Evolutionary conservation across 257 asterid genomes (phyloP).

Genomic region (Solanum sejunctum): DNA sequence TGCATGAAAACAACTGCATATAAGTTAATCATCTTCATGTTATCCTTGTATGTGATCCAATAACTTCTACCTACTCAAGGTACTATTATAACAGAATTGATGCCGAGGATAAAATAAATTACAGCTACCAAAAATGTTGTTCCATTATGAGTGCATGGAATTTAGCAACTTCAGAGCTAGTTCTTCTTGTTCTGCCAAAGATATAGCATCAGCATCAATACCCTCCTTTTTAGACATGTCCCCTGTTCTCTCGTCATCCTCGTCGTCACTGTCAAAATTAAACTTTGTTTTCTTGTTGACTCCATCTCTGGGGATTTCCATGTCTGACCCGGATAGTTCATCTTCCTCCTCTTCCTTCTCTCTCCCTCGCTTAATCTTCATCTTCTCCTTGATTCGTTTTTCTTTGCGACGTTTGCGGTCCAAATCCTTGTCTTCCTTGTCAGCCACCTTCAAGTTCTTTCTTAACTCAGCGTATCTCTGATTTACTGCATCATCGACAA

Average conservation of each 20-base stretch:
- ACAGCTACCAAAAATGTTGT: not conserved
- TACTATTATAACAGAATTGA: not conserved
- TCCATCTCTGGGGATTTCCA: constrained; percentile 10
- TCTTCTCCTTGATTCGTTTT: constrained; percentile 58
- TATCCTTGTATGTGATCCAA: not conserved
- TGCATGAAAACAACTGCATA: not conserved
- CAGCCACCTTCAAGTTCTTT: constrained; percentile 48
- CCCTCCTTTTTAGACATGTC: constrained; percentile 3
- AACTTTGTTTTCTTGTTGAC: constrained; percentile 37
- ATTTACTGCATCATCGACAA: constrained; percentile 31
- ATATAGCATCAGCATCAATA: constrained; percentile 10
- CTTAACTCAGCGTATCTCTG: constrained; percentile 54
- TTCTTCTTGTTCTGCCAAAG: constrained; percentile 82
- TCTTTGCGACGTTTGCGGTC: constrained; percentile 61
- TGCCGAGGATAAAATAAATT: not conserved
- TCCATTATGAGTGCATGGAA: constrained; percentile 53
- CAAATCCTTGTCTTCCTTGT: constrained; percentile 71
- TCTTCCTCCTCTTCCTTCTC: constrained; percentile 27
- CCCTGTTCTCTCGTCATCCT: constrained; percentile 4
- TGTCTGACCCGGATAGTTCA: constrained; percentile 30
- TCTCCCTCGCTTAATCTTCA: constrained; percentile 54
- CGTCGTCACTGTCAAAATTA: constrained; percentile 53
- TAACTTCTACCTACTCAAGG: not conserved
- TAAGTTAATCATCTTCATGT: not conserved
- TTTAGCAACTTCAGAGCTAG: constrained; percentile 72